Percentiles rank a stretch among this genome's conserved stretches.
These are phyloP conservation scores for Pelargonium australe DNA, from an alignment of 441 rosid species.

Conservation along the genomic window DNA sequence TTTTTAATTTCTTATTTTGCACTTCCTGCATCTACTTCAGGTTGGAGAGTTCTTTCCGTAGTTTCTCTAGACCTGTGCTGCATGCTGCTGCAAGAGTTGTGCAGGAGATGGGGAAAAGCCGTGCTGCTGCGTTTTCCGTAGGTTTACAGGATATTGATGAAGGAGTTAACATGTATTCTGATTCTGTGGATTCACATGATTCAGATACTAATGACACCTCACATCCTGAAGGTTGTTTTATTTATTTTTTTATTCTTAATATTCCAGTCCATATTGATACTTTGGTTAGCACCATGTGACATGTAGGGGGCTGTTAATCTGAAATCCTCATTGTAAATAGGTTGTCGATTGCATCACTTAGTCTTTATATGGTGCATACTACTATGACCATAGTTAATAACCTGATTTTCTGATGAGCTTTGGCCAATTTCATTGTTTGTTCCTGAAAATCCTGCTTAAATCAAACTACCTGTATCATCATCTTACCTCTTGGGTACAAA, in stretches of 20 bases:
- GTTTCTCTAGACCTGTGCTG: conserved; percentile 98
- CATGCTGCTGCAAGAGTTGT: conserved; percentile 99
- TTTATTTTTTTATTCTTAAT: neutral
- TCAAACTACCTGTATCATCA: neutral
- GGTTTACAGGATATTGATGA: conserved; percentile 96
- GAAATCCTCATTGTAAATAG: neutral
- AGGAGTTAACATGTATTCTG: conserved; percentile 62
- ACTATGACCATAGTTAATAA: conserved; percentile 2
- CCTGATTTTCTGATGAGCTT: neutral
- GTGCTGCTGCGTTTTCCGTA: conserved; percentile 95
- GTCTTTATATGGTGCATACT: neutral
- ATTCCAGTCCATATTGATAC: conserved; percentile 1
- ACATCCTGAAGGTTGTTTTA: conserved; percentile 62
- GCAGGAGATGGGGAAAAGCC: conserved; percentile 97
- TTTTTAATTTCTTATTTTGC: conserved; percentile 10
- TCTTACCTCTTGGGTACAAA: neutral
- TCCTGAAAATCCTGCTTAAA: neutral
- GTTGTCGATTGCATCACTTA: conserved; percentile 1
- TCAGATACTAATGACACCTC: conserved; percentile 73
- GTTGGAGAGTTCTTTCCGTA: conserved; percentile 98
- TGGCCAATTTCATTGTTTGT: neutral
- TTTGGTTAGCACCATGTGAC: neutral
- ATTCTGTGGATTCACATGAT: conserved; percentile 44
- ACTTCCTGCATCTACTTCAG: conserved; percentile 29
- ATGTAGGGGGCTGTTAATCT: neutral